Percentiles rank a stretch among this genome's conserved stretches.
Evolutionary conservation across 805 yeast species (phyloP).

Genomic region (Candida broadrunensis): DNA sequence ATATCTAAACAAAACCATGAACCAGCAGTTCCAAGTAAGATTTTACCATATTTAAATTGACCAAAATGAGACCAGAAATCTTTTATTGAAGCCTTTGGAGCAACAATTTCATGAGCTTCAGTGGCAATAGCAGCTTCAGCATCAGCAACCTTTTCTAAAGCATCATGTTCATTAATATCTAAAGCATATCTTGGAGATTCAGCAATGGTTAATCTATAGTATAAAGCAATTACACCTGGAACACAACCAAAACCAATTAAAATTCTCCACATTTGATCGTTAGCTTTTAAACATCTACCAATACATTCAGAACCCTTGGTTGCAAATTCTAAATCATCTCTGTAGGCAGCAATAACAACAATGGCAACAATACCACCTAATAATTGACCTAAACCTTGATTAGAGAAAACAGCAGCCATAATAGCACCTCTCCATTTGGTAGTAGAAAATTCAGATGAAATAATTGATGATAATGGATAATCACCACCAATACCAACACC

Average conservation of each 20-base stretch:
- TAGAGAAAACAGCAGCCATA: conserved; percentile 94
- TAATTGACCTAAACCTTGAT: conserved; percentile 96
- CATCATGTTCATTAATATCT: conserved; percentile 65
- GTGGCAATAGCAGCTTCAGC: conserved; percentile 42
- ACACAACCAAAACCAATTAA: conserved; percentile 86
- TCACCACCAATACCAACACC: conserved; percentile 99
- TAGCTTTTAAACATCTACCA: conserved; percentile 65
- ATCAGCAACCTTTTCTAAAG: conserved; percentile 51
- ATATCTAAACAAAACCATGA: conserved; percentile 90
- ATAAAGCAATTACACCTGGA: conserved; percentile 81
- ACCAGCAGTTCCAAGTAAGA: conserved; percentile 84
- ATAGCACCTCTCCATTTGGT: conserved; percentile 98
- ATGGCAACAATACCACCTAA: conserved; percentile 83
- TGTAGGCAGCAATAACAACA: conserved; percentile 74
- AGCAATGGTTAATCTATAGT: conserved; percentile 90
- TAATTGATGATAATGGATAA: conserved; percentile 90
- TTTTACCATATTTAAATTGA: conserved; percentile 85
- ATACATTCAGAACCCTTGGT: conserved; percentile 59
- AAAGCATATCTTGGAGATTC: conserved; percentile 91
- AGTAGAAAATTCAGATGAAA: conserved; percentile 88
- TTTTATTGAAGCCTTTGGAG: conserved; percentile 77
- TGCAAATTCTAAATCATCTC: conserved; percentile 51
- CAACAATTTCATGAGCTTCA: conserved; percentile 38
- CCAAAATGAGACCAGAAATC: conserved; percentile 74
- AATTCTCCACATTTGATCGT: conserved; percentile 95